A percentile compares a stretch with the other conserved stretches of the same genome.
These are phyloP conservation scores for Barnettozyma siamensis DNA, from an alignment of 805 yeast genomes.

Conservation along the genomic window DNA sequence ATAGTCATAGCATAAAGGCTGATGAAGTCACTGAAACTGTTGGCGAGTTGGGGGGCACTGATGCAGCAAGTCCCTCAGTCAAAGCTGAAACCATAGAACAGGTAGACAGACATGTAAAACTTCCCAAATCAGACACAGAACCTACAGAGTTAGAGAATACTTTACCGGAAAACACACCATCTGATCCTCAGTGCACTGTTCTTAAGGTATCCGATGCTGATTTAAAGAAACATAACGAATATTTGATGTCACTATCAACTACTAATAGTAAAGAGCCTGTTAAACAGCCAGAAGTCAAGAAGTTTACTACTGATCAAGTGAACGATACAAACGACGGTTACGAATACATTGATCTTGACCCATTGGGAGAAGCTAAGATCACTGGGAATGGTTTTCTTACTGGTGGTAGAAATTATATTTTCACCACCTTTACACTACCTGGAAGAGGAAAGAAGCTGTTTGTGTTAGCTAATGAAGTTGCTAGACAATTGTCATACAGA, in stretches of 20 bases:
- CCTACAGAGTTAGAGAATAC: conserved; percentile 12
- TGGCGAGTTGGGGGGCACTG: too few species aligned
- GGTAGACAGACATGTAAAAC: not conserved
- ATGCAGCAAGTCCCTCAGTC: too few species aligned
- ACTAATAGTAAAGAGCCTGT: conserved; percentile 10
- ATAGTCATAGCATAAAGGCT: too few species aligned
- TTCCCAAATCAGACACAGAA: not conserved
- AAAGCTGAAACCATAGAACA: not conserved
- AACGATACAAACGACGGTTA: conserved; percentile 29
- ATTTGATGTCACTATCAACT: conserved; percentile 9
- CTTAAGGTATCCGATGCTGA: conserved; percentile 12
- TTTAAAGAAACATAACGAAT: conserved; percentile 10
- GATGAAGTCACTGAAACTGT: too few species aligned
- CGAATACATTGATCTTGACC: conserved; percentile 28
- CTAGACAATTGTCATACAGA: conserved; percentile 37
- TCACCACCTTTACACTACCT: conserved; percentile 37
- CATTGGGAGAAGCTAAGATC: conserved; percentile 42
- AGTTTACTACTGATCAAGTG: conserved; percentile 13
- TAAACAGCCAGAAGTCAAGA: conserved; percentile 9
- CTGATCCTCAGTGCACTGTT: conserved; percentile 22
- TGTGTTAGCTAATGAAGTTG: conserved; percentile 36
- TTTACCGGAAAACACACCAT: conserved; percentile 19
- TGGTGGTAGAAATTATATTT: conserved; percentile 35
- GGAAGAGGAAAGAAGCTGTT: conserved; percentile 31
- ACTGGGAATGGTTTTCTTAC: conserved; percentile 32